phyloP scores from a whole-genome alignment of 352 stramenopile genomes.

The Pythium dissotocum region DNA sequence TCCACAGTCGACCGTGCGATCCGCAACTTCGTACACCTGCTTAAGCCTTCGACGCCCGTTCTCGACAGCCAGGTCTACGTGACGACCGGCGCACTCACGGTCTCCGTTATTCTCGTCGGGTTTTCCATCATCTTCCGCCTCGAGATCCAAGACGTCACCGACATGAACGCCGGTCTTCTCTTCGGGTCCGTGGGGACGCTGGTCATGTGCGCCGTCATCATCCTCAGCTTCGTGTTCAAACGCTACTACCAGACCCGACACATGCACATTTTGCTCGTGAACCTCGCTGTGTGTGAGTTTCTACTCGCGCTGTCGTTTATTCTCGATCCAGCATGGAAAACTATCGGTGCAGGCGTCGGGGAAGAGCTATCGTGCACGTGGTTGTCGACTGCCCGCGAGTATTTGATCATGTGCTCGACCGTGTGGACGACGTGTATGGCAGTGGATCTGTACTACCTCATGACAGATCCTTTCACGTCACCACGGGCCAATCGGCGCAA shows the following conservation, averaged over 20 bases:
- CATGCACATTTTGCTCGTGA: conserved; percentile 72
- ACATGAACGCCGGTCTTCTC: conserved; percentile 64
- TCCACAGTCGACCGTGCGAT: conserved; percentile 31
- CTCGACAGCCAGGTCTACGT: conserved; percentile 46
- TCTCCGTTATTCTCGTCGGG: conserved; percentile 47
- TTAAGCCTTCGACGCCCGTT: conserved; percentile 26
- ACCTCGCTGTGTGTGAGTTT: conserved; percentile 64
- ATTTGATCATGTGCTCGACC: conserved; percentile 74
- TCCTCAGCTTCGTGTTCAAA: conserved; percentile 44
- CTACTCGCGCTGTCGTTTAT: conserved; percentile 66
- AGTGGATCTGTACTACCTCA: conserved; percentile 71
- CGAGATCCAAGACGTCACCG: conserved; percentile 41
- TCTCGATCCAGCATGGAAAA: conserved; percentile 64
- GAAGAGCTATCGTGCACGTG: conserved; percentile 46
- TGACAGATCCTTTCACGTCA: conserved; percentile 83
- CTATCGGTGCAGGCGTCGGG: conserved; percentile 38
- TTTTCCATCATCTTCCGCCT: conserved; percentile 47
- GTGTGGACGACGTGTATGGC: conserved; percentile 73
- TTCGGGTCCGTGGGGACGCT: conserved; percentile 61
- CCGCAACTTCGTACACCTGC: conserved; percentile 29
- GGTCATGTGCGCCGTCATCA: conserved; percentile 59
- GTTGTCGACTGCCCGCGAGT: conserved; percentile 67
- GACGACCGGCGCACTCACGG: conserved; percentile 34
- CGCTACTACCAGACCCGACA: conserved; percentile 59
- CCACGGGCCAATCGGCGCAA: conserved; percentile 64